Conservation (phyloP, 2,329 filamentous ascomycete genomes). For the Plectosphaerella plurivora region DNA sequence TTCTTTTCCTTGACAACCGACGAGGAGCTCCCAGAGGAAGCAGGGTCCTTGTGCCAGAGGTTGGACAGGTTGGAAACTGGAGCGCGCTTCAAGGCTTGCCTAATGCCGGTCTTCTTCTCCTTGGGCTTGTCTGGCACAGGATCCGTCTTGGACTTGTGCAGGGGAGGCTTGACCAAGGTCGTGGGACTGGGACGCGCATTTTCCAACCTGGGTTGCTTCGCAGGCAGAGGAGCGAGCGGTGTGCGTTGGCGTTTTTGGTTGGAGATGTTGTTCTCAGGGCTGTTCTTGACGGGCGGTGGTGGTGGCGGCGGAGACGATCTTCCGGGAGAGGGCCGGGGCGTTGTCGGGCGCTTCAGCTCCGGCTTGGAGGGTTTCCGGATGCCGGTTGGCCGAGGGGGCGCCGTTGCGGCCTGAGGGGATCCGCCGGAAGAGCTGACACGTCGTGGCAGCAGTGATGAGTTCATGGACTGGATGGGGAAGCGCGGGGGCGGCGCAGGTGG, state of each 20-base stretch:
- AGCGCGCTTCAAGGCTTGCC: slow-evolving; percentile 47
- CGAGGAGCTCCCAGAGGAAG: slow-evolving; percentile 8
- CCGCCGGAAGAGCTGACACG: background rate
- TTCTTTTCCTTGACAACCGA: slow-evolving; percentile 14
- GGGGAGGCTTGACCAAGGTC: slow-evolving; percentile 17
- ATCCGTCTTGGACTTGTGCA: slow-evolving; percentile 24
- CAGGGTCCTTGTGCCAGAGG: slow-evolving; percentile 44
- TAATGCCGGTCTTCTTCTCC: slow-evolving; percentile 43
- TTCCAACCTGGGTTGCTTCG: slow-evolving; percentile 11
- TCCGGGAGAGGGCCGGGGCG: slow-evolving; percentile 2
- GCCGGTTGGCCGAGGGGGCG: background rate
- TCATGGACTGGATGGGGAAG: background rate
- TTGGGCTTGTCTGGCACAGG: slow-evolving; percentile 14
- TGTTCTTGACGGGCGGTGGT: background rate
- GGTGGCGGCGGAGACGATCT: background rate
- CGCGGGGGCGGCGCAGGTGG: background rate
- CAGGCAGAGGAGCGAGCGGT: slow-evolving; percentile 21
- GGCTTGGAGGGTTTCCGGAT: background rate
- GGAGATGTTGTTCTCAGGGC: slow-evolving; percentile 28
- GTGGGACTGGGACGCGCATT: slow-evolving; percentile 13
- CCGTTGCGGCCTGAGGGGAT: background rate
- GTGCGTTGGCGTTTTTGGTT: slow-evolving; percentile 43
- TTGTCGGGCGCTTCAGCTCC: background rate
- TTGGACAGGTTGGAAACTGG: slow-evolving; percentile 40
- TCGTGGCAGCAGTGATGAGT: background rate